A percentile compares a stretch with the other conserved stretches of the same genome.
phyloP scores from a whole-genome alignment of 208 protist genomes.

The Acanthamoeba castellanii region DNA sequence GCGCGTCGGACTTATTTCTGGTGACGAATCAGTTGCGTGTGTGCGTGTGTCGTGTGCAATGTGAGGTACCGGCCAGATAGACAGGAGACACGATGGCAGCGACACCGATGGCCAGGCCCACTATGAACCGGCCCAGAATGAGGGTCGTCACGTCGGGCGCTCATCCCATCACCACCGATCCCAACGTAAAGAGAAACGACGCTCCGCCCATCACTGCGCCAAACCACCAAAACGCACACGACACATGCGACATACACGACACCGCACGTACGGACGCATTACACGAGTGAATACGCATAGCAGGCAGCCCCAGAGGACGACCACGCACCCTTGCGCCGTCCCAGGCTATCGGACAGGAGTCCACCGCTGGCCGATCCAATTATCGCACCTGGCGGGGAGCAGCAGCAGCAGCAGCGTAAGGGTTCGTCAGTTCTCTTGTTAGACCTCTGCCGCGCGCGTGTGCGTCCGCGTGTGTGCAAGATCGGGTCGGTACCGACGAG shows the following conservation, averaged over 20 bases:
- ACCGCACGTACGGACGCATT: slow-evolving; percentile 87
- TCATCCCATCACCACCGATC: slow-evolving; percentile 91
- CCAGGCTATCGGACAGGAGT: background rate
- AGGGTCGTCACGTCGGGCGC: slow-evolving; percentile 90
- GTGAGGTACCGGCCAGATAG: slow-evolving; percentile 91
- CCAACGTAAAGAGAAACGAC: slow-evolving; percentile 91
- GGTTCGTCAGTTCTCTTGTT: no score
- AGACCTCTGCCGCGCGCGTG: no score
- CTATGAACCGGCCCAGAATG: slow-evolving; percentile 91
- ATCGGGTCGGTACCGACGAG: no score
- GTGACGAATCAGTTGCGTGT: no score
- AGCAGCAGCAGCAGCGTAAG: no score
- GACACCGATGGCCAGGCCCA: slow-evolving; percentile 93
- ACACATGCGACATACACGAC: no score
- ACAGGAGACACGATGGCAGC: slow-evolving; percentile 94
- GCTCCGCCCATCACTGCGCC: slow-evolving; percentile 90
- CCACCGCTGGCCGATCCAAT: background rate
- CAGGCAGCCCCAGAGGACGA: background rate
- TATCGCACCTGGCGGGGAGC: no score
- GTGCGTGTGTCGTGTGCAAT: background rate
- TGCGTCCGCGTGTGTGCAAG: no score
- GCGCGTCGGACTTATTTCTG: slow-evolving; percentile 88
- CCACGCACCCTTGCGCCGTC: background rate
- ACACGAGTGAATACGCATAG: background rate
- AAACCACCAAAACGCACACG: no score